Conservation (phyloP, 305 asterid genomes). For the Salvia sclarea region DNA sequence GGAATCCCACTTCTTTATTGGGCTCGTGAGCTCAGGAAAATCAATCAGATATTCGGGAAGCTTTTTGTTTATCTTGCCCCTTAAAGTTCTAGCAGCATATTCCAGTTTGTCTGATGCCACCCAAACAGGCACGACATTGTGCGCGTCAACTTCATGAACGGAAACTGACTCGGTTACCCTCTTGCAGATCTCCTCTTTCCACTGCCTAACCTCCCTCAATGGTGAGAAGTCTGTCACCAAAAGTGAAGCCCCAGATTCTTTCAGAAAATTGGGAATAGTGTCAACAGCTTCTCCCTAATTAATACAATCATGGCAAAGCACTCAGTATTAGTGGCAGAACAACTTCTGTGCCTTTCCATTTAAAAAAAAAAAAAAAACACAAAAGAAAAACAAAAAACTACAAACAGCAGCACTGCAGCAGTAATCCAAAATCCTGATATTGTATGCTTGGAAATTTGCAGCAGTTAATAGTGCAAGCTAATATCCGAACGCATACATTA, state of each 20-base stretch:
- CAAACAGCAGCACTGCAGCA: no score
- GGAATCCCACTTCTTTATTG: slow-evolving; percentile 54
- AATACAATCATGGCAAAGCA: slow-evolving; percentile 10
- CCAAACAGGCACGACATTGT: slow-evolving; percentile 90
- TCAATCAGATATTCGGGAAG: slow-evolving; percentile 79
- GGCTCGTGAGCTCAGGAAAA: slow-evolving; percentile 58
- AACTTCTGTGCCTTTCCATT: not conserved
- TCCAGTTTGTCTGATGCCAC: slow-evolving; percentile 86
- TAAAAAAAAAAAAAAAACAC: not conserved
- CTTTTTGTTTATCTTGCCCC: slow-evolving; percentile 73
- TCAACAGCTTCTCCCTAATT: slow-evolving; percentile 85
- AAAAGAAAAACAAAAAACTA: no score
- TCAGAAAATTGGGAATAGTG: slow-evolving; percentile 68
- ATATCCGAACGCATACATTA: not conserved
- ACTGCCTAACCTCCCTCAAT: slow-evolving; percentile 67
- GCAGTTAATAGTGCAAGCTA: not conserved
- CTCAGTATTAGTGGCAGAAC: slow-evolving; percentile 8
- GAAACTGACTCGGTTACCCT: slow-evolving; percentile 60
- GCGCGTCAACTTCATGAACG: slow-evolving; percentile 89
- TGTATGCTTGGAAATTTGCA: not conserved
- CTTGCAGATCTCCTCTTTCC: slow-evolving; percentile 71
- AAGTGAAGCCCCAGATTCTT: slow-evolving; percentile 84
- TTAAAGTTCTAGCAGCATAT: slow-evolving; percentile 80
- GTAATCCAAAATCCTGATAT: not conserved
- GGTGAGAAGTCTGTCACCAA: slow-evolving; percentile 96